Conservation (phyloP, 371 early-diverging fungal genomes). For the Apophysomyces elegans region DNA sequence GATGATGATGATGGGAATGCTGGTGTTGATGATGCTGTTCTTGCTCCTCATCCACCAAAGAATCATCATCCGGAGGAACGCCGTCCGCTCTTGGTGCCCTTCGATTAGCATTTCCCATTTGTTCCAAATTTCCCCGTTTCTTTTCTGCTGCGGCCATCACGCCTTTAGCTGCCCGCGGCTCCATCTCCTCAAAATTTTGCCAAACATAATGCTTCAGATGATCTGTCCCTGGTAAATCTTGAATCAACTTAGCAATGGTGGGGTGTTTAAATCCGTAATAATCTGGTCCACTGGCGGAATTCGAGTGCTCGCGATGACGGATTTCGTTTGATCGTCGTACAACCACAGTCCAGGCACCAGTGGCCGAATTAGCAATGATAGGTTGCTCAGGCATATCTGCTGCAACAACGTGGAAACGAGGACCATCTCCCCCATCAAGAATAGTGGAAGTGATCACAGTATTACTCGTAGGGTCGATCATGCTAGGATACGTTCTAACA, state of each 20-base stretch:
- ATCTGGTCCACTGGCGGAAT: slow-evolving; percentile 89
- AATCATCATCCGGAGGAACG: slow-evolving; percentile 6
- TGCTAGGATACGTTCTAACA: slow-evolving; percentile 71
- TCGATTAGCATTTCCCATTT: slow-evolving; percentile 45
- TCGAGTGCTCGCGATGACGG: slow-evolving; percentile 77
- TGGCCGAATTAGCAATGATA: slow-evolving; percentile 78
- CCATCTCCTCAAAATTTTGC: slow-evolving; percentile 69
- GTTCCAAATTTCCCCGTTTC: slow-evolving; percentile 49
- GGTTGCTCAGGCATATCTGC: slow-evolving; percentile 69
- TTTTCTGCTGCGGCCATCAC: slow-evolving; percentile 56
- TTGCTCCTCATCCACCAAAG: slow-evolving; percentile 11
- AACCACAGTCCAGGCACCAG: slow-evolving; percentile 90
- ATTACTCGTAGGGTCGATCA: slow-evolving; percentile 63
- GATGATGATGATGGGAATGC: not conserved
- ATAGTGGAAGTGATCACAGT: slow-evolving; percentile 78
- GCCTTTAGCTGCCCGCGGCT: slow-evolving; percentile 51
- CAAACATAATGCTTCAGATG: slow-evolving; percentile 73
- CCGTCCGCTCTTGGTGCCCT: slow-evolving; percentile 27
- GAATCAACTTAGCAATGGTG: slow-evolving; percentile 88
- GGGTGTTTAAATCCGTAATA: slow-evolving; percentile 91
- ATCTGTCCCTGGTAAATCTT: slow-evolving; percentile 80
- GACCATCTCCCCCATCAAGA: slow-evolving; percentile 77
- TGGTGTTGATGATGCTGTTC: not conserved
- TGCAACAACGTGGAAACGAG: slow-evolving; percentile 77
- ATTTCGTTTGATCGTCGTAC: slow-evolving; percentile 79